phyloP scores from a whole-genome alignment of 2,329 filamentous ascomycete species.

The Aspergillus oerlinghausenensis region DNA sequence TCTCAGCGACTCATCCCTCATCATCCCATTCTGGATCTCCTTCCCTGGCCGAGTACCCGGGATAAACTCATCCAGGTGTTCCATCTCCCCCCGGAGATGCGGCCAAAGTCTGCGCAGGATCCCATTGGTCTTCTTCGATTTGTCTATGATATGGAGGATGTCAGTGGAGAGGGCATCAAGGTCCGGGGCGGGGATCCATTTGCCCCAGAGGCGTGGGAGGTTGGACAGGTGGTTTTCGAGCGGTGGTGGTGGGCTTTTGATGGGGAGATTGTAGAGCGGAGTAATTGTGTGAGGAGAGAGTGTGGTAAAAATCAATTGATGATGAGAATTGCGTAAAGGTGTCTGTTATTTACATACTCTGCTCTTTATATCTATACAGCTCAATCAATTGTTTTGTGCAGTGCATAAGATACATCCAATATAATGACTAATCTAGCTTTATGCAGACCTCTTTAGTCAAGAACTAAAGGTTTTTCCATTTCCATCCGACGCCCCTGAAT shows the following conservation, averaged over 20 bases:
- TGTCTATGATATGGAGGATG: conserved; percentile 55
- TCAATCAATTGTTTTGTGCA: too few species aligned
- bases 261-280: conserved; percentile 48
- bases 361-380: too few species aligned
- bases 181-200: conserved; percentile 50
- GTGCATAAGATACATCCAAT: too few species aligned
- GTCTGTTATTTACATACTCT: background rate
- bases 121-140: conserved; percentile 49
- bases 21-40: conserved; percentile 54
- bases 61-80: conserved; percentile 52
- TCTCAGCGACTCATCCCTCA: conserved; percentile 50
- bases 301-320: conserved; percentile 37
- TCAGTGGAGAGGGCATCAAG: conserved; percentile 46
- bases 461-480: too few species aligned
- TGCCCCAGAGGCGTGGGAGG: conserved; percentile 50
- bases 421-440: too few species aligned
- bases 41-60: conserved; percentile 55
- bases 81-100: conserved; percentile 44
- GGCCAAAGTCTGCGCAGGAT: conserved; percentile 46
- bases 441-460: too few species aligned
- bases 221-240: conserved; percentile 55
- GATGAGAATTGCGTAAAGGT: background rate
- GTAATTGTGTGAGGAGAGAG: conserved; percentile 48
- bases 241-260: conserved; percentile 61
- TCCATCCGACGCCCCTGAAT: too few species aligned